Evolutionary conservation across 768 basidiomycete species (phyloP), one percentile per base, ranked within the genome.

Genomic region (Russula sp.): DNA sequence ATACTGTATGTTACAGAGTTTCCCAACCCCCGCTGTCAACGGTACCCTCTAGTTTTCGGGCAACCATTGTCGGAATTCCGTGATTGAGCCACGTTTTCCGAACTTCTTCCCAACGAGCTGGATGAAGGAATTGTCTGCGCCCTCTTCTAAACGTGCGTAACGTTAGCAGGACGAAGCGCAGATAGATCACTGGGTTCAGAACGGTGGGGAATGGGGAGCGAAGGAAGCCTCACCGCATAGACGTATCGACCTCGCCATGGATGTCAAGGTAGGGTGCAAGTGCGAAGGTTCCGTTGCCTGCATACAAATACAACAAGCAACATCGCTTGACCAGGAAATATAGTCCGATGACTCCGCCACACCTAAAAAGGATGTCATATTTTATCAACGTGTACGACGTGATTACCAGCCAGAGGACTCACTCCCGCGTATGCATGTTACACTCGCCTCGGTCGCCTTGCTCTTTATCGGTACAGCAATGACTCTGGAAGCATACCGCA

Each of bases 11-110:
- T 73, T 74, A 95, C 55, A 96, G 74, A 63, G 88, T 89, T 71
- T 92, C 90, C 95, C 94, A 98, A 24, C 94, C 94, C n/a, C 95
- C 93, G 34, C 83, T 87, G 72, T 97, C 95, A 18, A 92, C 81
- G 16, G 85, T 85, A 67, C 90, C 83, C 73, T 98, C 96, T 63
- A 98, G 72, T 73, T 91, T 92, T 57, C 97, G 81, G 3, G 97
- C 92, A 26, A 96, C 89, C 42, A 91, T 79, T 2, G 91, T 95
- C 2, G 96, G 93, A 51, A 98, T 89, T 13, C 88, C 87, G 64
- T 98, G 94, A 58, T 83, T 84, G 32, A 98, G 79, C 97, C 97
- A 99, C 0, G 82, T 84, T 77, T 89, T 92, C 32, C 95, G 84
- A 44, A 96, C 80, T 59, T 98, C 96, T 71, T 98, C 95, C 86